Evolutionary conservation across 345 rosid genomes (phyloP), one percentile per base, ranked within the genome.

Genomic region (Populus simonii): DNA sequence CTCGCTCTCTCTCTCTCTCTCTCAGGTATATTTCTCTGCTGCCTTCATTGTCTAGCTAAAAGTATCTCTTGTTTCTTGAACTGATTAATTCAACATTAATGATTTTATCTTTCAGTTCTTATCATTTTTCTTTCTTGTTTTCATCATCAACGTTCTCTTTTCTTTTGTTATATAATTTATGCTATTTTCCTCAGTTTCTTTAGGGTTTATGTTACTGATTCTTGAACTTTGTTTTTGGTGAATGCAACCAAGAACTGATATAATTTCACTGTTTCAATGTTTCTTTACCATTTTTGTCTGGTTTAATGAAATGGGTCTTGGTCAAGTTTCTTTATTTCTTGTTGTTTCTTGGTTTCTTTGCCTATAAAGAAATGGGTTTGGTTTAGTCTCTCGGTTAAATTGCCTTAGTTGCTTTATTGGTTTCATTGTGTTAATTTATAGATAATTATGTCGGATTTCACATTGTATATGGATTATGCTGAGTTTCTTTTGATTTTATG

Each of bases 11-110:
- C 38, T 38, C 25, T 38, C 63, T 66, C 70, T 49, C 49, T 55
- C 74, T 41, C 43, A 53, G 80, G 75, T 74, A 63, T 66, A 27
- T 45, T 65, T 33, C 53, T 82, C 53, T 59, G 33, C 47, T 15
- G 47, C 29, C 62, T 59, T 59, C 63, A n/a, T 59, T 25, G 29
- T 57, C 27, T 11, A 57, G 63, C 63, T n/a, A 3, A 57, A 57
- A 23, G 8, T 23, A 57, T 57, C 63, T 57, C 63, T 57, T 10
- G 27, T 57, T 3, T 57, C 15, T 57, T 57, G 63, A 57, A 57
- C 29, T 57, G 63, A 57, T 57, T 8, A n/a, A n/a, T 1, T 57
- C 63, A n/a, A 9, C 10, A 25, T 57, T 11, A 10, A 57, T 57
- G 29, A 57, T 61, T 49, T 18, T 55, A 16, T 73, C 16, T 72